Evolutionary conservation across 2,329 filamentous ascomycete genomes (phyloP).

Genomic region (Colletotrichum truncatum): DNA sequence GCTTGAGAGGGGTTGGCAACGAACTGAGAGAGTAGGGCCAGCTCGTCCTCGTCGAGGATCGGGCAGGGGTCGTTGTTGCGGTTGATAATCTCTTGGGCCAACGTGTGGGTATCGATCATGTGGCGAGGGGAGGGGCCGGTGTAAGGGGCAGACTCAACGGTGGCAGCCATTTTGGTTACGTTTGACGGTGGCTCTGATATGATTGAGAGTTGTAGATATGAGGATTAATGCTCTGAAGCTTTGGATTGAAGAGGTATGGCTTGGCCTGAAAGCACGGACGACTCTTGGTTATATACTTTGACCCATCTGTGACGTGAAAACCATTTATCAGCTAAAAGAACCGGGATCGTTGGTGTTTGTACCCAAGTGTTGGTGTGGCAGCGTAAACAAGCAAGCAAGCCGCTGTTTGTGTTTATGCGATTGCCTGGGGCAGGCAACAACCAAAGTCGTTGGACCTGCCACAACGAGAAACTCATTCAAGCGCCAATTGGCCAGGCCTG

Average conservation of each 20-base stretch:
- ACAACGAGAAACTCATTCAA: background rate
- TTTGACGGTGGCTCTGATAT: background rate
- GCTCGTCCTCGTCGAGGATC: slow-evolving; percentile 25
- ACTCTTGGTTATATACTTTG: background rate
- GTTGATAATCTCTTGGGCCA: slow-evolving; percentile 31
- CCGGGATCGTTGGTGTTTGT: too few relatives aligned
- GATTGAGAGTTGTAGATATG: background rate
- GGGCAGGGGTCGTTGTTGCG: slow-evolving; percentile 27
- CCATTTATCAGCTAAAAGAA: too few relatives aligned
- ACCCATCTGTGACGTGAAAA: too few relatives aligned
- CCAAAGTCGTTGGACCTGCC: background rate
- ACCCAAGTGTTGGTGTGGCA: too few relatives aligned
- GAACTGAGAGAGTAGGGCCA: slow-evolving; percentile 16
- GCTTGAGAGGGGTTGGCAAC: background rate
- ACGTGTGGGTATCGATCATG: slow-evolving; percentile 30
- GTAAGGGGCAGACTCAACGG: slow-evolving; percentile 9
- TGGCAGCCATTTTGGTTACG: background rate
- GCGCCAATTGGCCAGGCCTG: background rate
- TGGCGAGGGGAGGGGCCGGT: slow-evolving; percentile 25
- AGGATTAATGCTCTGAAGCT: too few relatives aligned
- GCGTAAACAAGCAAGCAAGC: background rate
- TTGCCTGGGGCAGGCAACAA: background rate
- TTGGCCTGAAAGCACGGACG: background rate
- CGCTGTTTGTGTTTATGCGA: background rate
- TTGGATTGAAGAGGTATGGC: background rate